Conservation (phyloP, 345 rosid genomes). For the Cardamine resedifolia region DNA sequence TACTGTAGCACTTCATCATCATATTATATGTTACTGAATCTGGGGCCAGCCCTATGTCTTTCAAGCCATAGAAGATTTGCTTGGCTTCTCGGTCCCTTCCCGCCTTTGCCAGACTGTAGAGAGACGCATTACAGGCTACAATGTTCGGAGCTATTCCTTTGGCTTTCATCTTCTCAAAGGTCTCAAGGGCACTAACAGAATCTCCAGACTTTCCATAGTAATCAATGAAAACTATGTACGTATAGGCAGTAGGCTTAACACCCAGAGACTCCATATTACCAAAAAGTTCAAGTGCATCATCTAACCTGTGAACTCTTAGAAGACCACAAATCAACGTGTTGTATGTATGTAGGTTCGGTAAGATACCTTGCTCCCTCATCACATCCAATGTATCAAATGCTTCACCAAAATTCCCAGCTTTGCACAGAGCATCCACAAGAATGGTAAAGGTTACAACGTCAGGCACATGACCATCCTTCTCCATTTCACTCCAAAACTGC, state of each 20-base stretch:
- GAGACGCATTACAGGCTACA: conserved; percentile 85
- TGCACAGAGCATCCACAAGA: conserved; percentile 72
- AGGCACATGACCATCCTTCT: conserved; percentile 73
- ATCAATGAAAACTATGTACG: conserved; percentile 81
- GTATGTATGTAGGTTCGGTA: conserved; percentile 83
- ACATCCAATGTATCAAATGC: conserved; percentile 63
- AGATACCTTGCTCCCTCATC: conserved; percentile 61
- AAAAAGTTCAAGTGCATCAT: conserved; percentile 63
- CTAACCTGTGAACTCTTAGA: conserved; percentile 55
- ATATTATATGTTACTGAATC: conserved; percentile 91
- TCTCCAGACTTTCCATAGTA: conserved; percentile 84
- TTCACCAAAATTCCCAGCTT: conserved; percentile 55
- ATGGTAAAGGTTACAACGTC: conserved; percentile 83
- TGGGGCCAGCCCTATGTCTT: conserved; percentile 59
- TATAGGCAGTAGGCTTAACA: conserved; percentile 67
- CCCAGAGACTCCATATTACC: conserved; percentile 61
- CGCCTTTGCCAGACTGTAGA: conserved; percentile 69
- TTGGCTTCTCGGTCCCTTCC: conserved; percentile 75
- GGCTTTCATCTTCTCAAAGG: conserved; percentile 73
- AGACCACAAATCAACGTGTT: conserved; percentile 78
- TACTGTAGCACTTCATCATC: conserved; percentile 93
- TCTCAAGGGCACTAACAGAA: conserved; percentile 62
- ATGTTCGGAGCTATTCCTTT: conserved; percentile 79
- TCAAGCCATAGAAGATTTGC: conserved; percentile 62
- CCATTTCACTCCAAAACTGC: conserved; percentile 85